phyloP scores from a whole-genome alignment of 2,329 filamentous ascomycete species.

The Fusarium brachygibbosum region DNA sequence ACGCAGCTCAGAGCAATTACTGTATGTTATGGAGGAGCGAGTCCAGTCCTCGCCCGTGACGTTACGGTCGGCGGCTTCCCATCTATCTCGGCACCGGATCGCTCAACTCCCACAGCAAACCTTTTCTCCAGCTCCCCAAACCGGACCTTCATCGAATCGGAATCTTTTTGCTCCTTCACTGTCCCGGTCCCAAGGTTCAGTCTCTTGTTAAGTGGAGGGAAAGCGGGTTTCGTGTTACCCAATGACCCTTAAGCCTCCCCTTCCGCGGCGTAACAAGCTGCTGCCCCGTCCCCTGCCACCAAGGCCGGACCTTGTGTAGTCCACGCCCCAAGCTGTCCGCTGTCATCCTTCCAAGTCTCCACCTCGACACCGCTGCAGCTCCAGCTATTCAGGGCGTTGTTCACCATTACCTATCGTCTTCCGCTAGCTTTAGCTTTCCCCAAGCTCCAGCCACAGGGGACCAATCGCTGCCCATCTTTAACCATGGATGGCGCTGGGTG shows the following conservation, averaged over 20 bases:
- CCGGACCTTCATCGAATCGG: slow-evolving; percentile 23
- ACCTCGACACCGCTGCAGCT: slow-evolving; percentile 25
- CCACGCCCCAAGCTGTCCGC: slow-evolving; percentile 28
- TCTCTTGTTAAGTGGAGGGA: slow-evolving; percentile 16
- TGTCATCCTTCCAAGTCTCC: slow-evolving; percentile 33
- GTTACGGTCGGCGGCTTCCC: slow-evolving; percentile 5
- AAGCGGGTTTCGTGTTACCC: slow-evolving; percentile 20
- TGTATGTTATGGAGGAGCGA: too few species aligned
- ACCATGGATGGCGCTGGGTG: slow-evolving; percentile 38
- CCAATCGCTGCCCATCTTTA: slow-evolving; percentile 36
- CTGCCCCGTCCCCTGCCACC: slow-evolving; percentile 35
- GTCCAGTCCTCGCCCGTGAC: slow-evolving; percentile 5
- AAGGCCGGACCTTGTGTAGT: slow-evolving; percentile 27
- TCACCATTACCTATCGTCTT: slow-evolving; percentile 10
- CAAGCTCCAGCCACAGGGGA: slow-evolving; percentile 25
- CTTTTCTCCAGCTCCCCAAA: neutral
- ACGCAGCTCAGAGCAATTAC: slow-evolving; percentile 1
- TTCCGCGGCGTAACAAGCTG: slow-evolving; percentile 32
- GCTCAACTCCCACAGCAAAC: neutral
- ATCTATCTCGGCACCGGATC: neutral
- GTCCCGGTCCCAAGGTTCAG: slow-evolving; percentile 35
- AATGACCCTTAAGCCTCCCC: slow-evolving; percentile 17
- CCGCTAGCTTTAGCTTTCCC: slow-evolving; percentile 17
- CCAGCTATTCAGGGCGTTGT: slow-evolving; percentile 28
- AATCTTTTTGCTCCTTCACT: slow-evolving; percentile 1